Base-by-base conservation (phyloP, 2,329 filamentous ascomycete genomes). In the Chaetomium strumarium region DNA sequence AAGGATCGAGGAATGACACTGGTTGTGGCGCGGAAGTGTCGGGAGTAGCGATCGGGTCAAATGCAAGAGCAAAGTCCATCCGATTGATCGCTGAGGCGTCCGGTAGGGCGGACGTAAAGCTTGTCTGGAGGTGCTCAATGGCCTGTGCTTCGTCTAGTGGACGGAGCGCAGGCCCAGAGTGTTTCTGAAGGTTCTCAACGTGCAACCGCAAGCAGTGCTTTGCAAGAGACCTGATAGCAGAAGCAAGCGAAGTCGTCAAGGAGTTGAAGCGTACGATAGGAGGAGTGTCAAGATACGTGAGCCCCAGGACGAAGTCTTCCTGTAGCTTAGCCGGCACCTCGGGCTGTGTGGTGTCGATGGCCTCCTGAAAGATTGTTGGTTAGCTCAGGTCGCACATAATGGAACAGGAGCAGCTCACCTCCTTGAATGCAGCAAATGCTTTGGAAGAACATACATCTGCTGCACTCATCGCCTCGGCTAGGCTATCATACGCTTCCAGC, bases 331-430 rank as follows among this genome's bases (percentile, higher is more conserved):
- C 55, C 2, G 73, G 63, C 2, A 87, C 71, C 1, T 75, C 70
- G 1, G 87, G 85, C 20, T 80, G 67, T 1, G 84, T 83, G 4
- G 82, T 67, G 62, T 95, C 88, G 20, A 88, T 66, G 13, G 60
- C 59, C 60, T 76, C 77, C 72, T 76, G 68, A 24, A 7, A 7
- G 33, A 20, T 17, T 9, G 16, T 7, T 8, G 42, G 60, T 63
- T 49, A 46, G 53, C 29, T 49, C 46, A 24, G 10, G 12, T 5
- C 3, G 2, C 2, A 36, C 13, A 13, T 2, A 37, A 37, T 5
- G 20, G 8, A 42, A 7, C 19, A 13, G 1, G 11, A 40, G 5
- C 24, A 34, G 55, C 61, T 50, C 58, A 73, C 67, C 58, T 68
- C 58, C 41, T 73, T 64, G 13, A 64, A 68, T 2, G 60, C 67